Conservation (phyloP, 2,329 filamentous ascomycete species). For the Stachybotrys echinatus region DNA sequence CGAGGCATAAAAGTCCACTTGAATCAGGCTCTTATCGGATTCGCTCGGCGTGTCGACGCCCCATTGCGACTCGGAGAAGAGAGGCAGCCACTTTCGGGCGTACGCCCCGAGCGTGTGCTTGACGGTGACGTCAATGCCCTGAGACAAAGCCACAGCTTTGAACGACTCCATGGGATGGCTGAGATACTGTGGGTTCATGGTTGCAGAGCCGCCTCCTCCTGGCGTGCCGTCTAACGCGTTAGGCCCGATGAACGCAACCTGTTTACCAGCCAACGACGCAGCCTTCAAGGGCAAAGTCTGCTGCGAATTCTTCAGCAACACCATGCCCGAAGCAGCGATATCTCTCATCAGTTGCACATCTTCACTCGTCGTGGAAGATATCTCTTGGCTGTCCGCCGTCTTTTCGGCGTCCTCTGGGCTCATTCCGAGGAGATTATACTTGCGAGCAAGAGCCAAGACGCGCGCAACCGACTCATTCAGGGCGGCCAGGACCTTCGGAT, state of each 20-base stretch:
- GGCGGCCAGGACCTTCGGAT: conserved; percentile 4
- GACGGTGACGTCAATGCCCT: background rate
- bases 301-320: conserved; percentile 10
- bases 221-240: conserved; percentile 4
- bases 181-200: conserved; percentile 7
- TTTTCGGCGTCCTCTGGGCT: conserved; percentile 1
- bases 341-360: conserved; percentile 9
- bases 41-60: background rate
- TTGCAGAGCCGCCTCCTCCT: conserved; percentile 6
- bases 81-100: conserved; percentile 5
- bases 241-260: conserved; percentile 15
- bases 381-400: conserved; percentile 6
- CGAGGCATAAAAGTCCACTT: conserved; percentile 3
- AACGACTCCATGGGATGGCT: conserved; percentile 6
- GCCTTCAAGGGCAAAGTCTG: conserved; percentile 1
- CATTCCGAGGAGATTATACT: conserved; percentile 1
- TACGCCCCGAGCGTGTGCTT: conserved; percentile 2
- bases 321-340: conserved; percentile 10
- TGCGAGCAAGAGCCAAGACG: conserved; percentile 2
- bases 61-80: conserved; percentile 1
- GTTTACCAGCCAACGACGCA: conserved; percentile 8
- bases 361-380: conserved; percentile 3
- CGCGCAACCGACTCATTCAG: background rate
- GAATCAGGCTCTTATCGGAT: background rate
- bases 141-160: background rate